Conservation (phyloP, 2,329 filamentous ascomycete genomes). For the Penicillium italicum region DNA sequence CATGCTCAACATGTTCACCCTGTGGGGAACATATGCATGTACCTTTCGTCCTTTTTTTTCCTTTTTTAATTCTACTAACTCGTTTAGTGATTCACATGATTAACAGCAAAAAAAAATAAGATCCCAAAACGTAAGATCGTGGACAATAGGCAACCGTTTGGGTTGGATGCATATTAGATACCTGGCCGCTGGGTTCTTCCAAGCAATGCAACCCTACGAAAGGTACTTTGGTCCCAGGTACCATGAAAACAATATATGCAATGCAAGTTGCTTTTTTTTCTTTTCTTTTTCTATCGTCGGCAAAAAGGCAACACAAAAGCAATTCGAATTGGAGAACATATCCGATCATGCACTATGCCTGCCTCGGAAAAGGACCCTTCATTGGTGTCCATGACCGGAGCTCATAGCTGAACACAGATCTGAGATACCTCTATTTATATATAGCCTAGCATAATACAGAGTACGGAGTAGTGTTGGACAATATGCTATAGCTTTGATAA, state of each 20-base stretch:
- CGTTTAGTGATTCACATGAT: background rate
- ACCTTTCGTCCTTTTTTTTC: background rate
- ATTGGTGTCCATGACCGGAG: slow-evolving; percentile 16
- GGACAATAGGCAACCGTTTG: slow-evolving; percentile 1
- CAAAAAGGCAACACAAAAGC: slow-evolving; percentile 1
- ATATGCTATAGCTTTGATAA: background rate
- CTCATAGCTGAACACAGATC: background rate
- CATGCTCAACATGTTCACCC: background rate
- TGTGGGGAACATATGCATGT: slow-evolving; percentile 1
- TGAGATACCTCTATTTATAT: background rate
- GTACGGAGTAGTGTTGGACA: too few species aligned
- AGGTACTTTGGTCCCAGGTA: slow-evolving; percentile 1
- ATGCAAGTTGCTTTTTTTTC: too few species aligned
- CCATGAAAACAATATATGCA: background rate
- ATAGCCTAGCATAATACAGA: background rate
- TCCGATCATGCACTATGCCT: slow-evolving; percentile 19
- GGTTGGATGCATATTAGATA: background rate
- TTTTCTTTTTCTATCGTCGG: background rate
- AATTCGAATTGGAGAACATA: slow-evolving; percentile 12
- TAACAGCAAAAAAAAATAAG: background rate
- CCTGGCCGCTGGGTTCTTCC: background rate
- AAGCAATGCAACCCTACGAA: background rate
- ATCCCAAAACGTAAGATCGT: background rate
- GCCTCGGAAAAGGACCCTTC: background rate
- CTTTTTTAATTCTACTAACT: background rate